Evolutionary conservation across 345 rosid genomes (phyloP).

Genomic region (Turnera subulata): DNA sequence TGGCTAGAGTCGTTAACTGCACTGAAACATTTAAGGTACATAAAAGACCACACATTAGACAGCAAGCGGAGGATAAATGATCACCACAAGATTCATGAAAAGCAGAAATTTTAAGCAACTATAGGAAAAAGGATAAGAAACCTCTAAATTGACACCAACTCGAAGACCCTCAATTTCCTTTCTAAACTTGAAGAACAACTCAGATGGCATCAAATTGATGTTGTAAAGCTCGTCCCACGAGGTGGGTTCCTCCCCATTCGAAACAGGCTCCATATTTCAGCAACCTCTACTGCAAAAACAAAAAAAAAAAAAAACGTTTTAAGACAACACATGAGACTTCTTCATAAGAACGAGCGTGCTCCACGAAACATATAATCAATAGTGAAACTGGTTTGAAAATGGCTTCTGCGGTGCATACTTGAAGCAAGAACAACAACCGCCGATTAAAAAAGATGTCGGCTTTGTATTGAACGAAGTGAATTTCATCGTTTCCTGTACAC

Average conservation of each 20-base stretch:
- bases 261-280: slow-evolving; percentile 38
- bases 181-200: slow-evolving; percentile 79
- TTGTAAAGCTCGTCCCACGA: slow-evolving; percentile 85
- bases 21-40: no score
- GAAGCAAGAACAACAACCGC: no score
- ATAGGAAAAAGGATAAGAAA: slow-evolving; percentile 4
- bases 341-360: no score
- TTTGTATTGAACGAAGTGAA: no score
- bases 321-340: no score
- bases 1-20: no score
- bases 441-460: no score
- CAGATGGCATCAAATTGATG: slow-evolving; percentile 70
- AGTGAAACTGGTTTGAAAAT: no score
- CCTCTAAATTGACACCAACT: slow-evolving; percentile 90
- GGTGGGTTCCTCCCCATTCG: slow-evolving; percentile 52
- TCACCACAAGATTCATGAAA: background rate
- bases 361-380: no score
- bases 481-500: no score
- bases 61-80: background rate
- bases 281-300: background rate
- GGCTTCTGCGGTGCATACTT: no score
- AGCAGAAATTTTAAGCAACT: background rate
- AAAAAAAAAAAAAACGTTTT: background rate
- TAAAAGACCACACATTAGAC: no score
- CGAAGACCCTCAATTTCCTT: slow-evolving; percentile 82